Evolutionary conservation across 441 rosid species (phyloP).

Genomic region (Metrosideros polymorpha): DNA sequence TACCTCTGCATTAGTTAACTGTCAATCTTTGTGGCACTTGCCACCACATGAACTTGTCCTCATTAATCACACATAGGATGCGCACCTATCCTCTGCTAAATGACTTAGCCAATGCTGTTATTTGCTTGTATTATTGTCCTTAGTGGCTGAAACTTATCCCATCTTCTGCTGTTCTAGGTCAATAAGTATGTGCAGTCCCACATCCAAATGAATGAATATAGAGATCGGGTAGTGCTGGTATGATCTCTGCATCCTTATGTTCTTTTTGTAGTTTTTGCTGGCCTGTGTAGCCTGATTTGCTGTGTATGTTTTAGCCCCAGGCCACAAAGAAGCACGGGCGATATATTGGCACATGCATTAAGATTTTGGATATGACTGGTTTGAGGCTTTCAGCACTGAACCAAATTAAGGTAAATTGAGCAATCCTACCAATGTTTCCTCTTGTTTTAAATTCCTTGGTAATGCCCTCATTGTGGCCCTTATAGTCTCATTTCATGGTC

Average conservation of each 20-base stretch:
- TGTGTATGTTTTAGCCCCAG: conserved; percentile 32
- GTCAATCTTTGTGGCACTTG: neutral
- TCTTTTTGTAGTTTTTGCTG: neutral
- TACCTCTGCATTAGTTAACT: neutral
- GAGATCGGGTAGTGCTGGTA: conserved; percentile 63
- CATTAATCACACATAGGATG: neutral
- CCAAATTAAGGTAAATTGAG: conserved; percentile 39
- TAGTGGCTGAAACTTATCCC: neutral
- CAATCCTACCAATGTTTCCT: neutral
- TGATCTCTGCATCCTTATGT: neutral
- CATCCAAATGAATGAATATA: conserved; percentile 69
- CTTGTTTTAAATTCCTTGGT: neutral
- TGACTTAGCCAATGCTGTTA: neutral
- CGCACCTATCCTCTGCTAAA: neutral
- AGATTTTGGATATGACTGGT: conserved; percentile 76
- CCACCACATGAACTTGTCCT: neutral
- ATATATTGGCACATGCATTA: conserved; percentile 45
- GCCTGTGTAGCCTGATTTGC: neutral
- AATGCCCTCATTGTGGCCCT: neutral
- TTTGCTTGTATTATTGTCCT: neutral
- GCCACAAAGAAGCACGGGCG: conserved; percentile 44
- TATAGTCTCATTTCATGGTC: neutral
- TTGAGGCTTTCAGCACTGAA: conserved; percentile 57
- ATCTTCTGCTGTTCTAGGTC: conserved; percentile 22
- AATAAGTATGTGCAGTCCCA: conserved; percentile 67